These are phyloP conservation scores for Paracoccidioides brasiliensis DNA, from an alignment of 2,329 filamentous ascomycete genomes.

Conservation along the genomic window DNA sequence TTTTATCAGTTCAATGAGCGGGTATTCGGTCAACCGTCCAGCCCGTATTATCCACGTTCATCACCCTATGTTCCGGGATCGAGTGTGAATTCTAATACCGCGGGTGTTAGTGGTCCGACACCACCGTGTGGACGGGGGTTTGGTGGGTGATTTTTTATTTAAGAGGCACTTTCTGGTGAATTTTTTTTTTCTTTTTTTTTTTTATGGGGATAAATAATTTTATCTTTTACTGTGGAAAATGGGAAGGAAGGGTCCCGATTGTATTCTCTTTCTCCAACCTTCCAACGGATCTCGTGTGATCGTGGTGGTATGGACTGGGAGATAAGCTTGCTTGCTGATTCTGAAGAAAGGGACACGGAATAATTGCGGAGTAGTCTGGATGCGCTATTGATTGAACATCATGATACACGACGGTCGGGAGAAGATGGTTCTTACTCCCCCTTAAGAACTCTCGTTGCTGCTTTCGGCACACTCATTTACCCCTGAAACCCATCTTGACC, in stretches of 20 bases:
- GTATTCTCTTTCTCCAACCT: background rate
- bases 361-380: background rate
- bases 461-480: too few species aligned
- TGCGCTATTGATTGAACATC: too few species aligned
- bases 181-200: background rate
- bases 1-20: background rate
- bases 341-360: background rate
- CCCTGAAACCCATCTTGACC: too few species aligned
- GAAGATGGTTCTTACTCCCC: too few species aligned
- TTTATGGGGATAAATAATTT: background rate
- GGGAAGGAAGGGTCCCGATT: background rate
- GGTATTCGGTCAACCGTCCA: background rate
- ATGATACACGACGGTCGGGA: too few species aligned
- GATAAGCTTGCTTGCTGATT: background rate
- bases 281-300: too few species aligned
- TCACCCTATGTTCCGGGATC: background rate
- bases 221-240: background rate
- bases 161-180: background rate
- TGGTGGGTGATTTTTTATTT: conserved; percentile 24
- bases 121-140: conserved; percentile 35
- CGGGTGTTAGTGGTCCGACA: conserved; percentile 28
- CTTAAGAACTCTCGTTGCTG: too few species aligned
- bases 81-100: background rate
- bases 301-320: too few species aligned
- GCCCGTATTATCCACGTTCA: background rate